phyloP scores from a whole-genome alignment of 2,329 filamentous ascomycete species.

The Cryphonectria japonica region DNA sequence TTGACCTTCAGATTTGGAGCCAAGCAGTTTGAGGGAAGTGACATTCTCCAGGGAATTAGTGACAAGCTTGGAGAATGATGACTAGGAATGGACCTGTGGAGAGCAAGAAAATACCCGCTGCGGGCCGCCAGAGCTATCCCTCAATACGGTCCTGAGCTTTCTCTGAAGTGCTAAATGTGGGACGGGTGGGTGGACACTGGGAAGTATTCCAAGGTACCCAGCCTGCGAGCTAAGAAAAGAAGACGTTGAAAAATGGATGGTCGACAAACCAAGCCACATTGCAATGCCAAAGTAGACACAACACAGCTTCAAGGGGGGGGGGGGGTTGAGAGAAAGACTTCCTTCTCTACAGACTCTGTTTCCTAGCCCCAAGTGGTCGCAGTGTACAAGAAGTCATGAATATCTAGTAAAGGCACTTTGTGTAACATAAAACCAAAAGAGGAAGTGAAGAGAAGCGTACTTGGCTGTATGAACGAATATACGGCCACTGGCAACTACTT shows the following conservation, averaged over 20 bases:
- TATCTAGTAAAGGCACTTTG: background rate
- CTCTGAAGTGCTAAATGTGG: background rate
- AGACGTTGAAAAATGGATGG: constrained; percentile 3
- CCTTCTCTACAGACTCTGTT: background rate
- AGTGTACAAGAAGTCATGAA: background rate
- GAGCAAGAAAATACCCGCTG: constrained; percentile 30
- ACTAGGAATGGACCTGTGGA: constrained; percentile 39
- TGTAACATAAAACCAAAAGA: background rate
- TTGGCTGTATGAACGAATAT: background rate
- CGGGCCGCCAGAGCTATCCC: constrained; percentile 26
- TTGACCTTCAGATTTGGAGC: constrained; percentile 45
- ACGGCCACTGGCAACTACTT: too few species aligned
- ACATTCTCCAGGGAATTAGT: constrained; percentile 53
- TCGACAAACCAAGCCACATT: background rate
- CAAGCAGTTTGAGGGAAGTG: constrained; percentile 50
- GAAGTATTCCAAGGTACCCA: background rate
- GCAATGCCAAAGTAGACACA: background rate
- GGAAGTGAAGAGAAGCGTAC: constrained; percentile 9
- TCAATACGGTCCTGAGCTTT: constrained; percentile 26
- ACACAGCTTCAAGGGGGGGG: background rate
- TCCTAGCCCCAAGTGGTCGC: background rate
- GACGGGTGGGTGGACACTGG: constrained; percentile 1
- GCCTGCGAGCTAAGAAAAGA: background rate
- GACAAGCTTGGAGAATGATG: constrained; percentile 47
- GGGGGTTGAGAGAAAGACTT: background rate